These are phyloP conservation scores for Boletus vermiculosoides DNA, from an alignment of 768 basidiomycete species.

Conservation along the genomic window DNA sequence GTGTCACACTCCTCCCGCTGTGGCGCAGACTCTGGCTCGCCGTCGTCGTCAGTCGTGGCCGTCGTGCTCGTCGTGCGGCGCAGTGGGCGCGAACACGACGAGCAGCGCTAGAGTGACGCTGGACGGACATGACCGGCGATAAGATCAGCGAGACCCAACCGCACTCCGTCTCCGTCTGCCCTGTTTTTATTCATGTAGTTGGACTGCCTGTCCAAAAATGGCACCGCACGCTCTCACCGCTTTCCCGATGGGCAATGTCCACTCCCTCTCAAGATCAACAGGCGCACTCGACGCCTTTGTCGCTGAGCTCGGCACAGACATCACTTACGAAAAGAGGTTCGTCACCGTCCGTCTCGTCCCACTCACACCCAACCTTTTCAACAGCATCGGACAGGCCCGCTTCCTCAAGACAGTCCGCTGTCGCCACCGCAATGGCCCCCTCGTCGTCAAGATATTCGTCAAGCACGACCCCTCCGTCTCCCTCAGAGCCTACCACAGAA, in stretches of 20 bases:
- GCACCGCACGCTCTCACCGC: constrained; percentile 1
- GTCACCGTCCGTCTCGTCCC: constrained; percentile 6
- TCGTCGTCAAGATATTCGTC: constrained; percentile 93
- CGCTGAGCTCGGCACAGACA: constrained; percentile 80
- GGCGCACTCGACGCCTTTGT: constrained; percentile 91
- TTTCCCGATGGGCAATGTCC: constrained; percentile 69
- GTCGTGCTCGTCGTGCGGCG: neutral
- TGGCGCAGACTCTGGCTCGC: constrained; percentile 10
- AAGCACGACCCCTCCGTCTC: constrained; percentile 89
- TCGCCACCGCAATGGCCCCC: constrained; percentile 74
- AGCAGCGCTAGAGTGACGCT: neutral
- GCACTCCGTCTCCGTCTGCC: constrained; percentile 1
- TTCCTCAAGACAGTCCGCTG: constrained; percentile 82
- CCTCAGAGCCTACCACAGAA: constrained; percentile 67
- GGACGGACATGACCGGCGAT: neutral
- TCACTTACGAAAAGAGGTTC: constrained; percentile 91
- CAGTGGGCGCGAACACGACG: neutral
- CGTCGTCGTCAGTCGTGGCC: neutral
- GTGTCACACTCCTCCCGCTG: constrained; percentile 23
- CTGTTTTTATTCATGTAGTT: constrained; percentile 1
- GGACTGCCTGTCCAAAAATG: constrained; percentile 1
- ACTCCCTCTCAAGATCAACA: constrained; percentile 67
- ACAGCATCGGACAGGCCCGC: constrained; percentile 32
- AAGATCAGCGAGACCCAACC: neutral
- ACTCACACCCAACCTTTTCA: neutral